phyloP scores from a whole-genome alignment of 2,329 filamentous ascomycete species.

The Phyllosticta citribraziliensis region DNA sequence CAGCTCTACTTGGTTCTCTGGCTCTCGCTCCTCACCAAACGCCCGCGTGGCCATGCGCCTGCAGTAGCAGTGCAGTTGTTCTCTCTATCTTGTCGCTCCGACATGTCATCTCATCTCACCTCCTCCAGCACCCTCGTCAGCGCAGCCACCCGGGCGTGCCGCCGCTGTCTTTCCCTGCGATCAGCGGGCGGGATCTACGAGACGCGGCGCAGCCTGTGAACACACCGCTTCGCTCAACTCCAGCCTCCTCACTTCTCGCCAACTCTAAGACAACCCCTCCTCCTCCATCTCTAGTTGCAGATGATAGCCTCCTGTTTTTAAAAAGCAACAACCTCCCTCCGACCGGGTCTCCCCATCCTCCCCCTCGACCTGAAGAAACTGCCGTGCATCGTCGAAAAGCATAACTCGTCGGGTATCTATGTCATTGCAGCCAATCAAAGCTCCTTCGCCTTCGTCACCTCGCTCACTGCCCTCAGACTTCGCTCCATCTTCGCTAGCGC shows the following conservation, averaged over 20 bases:
- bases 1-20: too few species aligned
- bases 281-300: neutral
- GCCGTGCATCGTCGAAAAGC: neutral
- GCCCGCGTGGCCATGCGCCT: too few species aligned
- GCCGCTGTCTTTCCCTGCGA: neutral
- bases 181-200: neutral
- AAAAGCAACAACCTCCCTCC: neutral
- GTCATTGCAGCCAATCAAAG: conserved; percentile 3
- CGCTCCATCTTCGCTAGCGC: conserved; percentile 27
- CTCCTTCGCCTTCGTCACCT: conserved; percentile 23
- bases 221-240: neutral
- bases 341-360: neutral
- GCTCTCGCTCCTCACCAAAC: too few species aligned
- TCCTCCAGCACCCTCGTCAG: neutral
- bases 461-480: conserved; percentile 19
- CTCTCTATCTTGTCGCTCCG: too few species aligned
- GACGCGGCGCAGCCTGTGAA: neutral
- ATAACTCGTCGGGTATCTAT: neutral
- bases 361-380: neutral
- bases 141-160: neutral
- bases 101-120: too few species aligned
- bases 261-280: neutral
- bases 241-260: neutral
- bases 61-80: too few species aligned
- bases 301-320: neutral